Evolutionary conservation across 2,329 filamentous ascomycete genomes (phyloP), one percentile per base, ranked within the genome.

Genomic region (Akanthomyces uredinophilus): DNA sequence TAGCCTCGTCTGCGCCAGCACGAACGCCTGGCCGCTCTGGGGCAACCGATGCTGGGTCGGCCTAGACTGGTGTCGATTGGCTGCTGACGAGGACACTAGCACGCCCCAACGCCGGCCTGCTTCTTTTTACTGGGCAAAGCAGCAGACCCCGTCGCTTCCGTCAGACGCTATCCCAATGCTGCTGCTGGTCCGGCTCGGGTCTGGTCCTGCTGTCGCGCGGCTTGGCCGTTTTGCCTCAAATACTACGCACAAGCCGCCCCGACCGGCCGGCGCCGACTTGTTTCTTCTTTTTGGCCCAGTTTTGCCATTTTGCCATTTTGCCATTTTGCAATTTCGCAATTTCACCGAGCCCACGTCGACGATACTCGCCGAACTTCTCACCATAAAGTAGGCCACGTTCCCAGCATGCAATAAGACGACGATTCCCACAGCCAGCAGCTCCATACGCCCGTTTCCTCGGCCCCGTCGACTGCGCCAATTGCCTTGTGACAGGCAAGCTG

Each of bases 191-290:
- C 24, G 39, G 37, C 39, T 35, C 18, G 20, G 35, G 35, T 27
- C 16, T 47, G 41, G 20, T 29, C 49, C 27, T n/a, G 39, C 18
- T 32, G 46, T 43, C 35, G 20, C 35, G 32, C 46, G 47, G 18
- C 4, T 24, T 52, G 47, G 35, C 57, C 37, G 47, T 50, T 60
- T 50, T 60, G 49, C 57, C 43, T 60, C 47, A 60, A 60, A 52
- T 60, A 60, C 47, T 24, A 20, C 47, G 47, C 56, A 59, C 56
- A 41, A 43, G 44, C 47, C 47, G 57, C 57, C 46, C 57, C 47
- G 47, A 52, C 47, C 44, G n/a, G 47, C 57, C 37, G 37, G 20
- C 44, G 35, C 44, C 56, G 44, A 47, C 18, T 60, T 39, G 13
- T 7, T 50, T 29, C n/a, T 29, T 46, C n/a, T 37, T 35, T 20